Evolutionary conservation across 331 rosid species (phyloP), one percentile per base, ranked within the genome.

Genomic region (Saraca asoca): DNA sequence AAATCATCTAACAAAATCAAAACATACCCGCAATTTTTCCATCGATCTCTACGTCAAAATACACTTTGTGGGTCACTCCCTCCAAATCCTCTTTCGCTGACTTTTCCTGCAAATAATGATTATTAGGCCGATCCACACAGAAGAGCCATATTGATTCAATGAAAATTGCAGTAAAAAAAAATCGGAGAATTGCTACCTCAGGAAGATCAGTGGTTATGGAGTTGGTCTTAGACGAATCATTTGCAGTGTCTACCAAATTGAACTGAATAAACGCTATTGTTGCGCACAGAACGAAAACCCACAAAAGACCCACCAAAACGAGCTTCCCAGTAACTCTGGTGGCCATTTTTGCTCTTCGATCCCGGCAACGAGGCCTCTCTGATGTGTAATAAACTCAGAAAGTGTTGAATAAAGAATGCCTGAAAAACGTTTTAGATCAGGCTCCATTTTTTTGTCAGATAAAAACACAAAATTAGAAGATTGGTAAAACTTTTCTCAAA

Each of bases 61-160:
- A 92, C 48, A 87, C 98, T 42, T 84, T 84, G 69, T 82, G 84
- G 20, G 98, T 92, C 34, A 89, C 90, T 76, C 68, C 78, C 68
- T 84, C 91, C 81, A 82, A 83, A 82, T 85, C 81, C 17, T 70
- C 66, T 48, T 29, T 78, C 72, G 49, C 37, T 49, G 57, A 62
- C 66, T 63, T 68, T 61, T 70, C 86, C 97, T 91, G 78, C 8
- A 71, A 77, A 75, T 9, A 60, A 2, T 4, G 37, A 20, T 31
- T 61, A 45, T 4, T 52, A 48, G 46, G 9, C 12, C 45, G 49
- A 71, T 24, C 12, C 7, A 59, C 12, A 17, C 18, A 55, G 8
- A 31, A 17, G 50, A 68, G 1, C 59, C 19, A 54, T 31, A 39
- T 33, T 9, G 18, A 39, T 8, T 9, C 2, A 14, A 8, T 51